Conservation (phyloP, 2,329 filamentous ascomycete genomes). For the Paracoccidioides lutzii region DNA sequence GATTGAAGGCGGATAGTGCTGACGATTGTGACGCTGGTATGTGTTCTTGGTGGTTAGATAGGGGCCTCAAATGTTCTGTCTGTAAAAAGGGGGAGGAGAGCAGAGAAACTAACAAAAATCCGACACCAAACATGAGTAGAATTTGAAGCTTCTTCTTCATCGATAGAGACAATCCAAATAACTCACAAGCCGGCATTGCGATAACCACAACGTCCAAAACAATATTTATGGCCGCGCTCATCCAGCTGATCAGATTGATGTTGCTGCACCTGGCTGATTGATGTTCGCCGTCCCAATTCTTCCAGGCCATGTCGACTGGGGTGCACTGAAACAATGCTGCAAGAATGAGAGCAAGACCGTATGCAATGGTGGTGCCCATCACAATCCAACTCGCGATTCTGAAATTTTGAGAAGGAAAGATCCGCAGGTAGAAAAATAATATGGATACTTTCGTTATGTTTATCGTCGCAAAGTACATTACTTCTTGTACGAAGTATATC, state of each 20-base stretch:
- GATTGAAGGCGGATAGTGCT: neutral
- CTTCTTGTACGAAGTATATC: slow-evolving; percentile 4
- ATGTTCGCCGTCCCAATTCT: slow-evolving; percentile 6
- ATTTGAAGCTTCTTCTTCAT: slow-evolving; percentile 1
- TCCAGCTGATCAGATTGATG: slow-evolving; percentile 1
- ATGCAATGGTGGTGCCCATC: slow-evolving; percentile 13
- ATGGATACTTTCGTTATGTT: slow-evolving; percentile 23
- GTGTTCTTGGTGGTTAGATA: neutral
- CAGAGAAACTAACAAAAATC: slow-evolving; percentile 1
- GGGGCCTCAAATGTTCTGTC: neutral
- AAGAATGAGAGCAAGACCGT: slow-evolving; percentile 17
- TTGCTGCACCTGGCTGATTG: neutral
- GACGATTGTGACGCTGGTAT: neutral
- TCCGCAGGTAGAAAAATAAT: slow-evolving; percentile 19
- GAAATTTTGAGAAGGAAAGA: slow-evolving; percentile 18
- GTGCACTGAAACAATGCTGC: slow-evolving; percentile 18
- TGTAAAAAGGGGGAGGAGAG: neutral
- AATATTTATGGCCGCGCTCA: neutral
- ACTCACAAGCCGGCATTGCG: neutral
- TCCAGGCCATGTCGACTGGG: slow-evolving; percentile 18
- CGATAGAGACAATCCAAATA: neutral
- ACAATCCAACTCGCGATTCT: neutral
- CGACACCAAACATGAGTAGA: neutral
- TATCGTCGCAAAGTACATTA: slow-evolving; percentile 20
- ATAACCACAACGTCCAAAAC: neutral